A percentile compares a stretch with the other conserved stretches of the same genome.
phyloP scores from a whole-genome alignment of 805 yeast genomes.

The Candida michaelii region DNA sequence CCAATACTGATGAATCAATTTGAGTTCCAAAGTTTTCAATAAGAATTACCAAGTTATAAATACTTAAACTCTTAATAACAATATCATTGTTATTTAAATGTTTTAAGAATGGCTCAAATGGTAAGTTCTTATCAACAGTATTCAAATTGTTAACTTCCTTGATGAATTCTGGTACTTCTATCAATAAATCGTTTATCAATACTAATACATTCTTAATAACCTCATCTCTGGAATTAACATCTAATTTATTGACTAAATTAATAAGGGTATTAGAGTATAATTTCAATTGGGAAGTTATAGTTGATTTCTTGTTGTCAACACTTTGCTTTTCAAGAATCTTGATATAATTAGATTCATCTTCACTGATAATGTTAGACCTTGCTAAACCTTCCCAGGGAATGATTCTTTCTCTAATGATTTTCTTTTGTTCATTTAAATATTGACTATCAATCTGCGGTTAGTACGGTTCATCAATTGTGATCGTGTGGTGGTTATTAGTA shows the following conservation, averaged over 20 bases:
- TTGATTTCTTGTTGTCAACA: slow-evolving; percentile 39
- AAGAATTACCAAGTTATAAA: slow-evolving; percentile 54
- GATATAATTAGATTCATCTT: slow-evolving; percentile 64
- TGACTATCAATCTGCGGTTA: slow-evolving; percentile 53
- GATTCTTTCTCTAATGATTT: slow-evolving; percentile 71
- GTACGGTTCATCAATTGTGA: slow-evolving; percentile 19
- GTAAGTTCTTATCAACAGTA: slow-evolving; percentile 44
- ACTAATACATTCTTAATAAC: slow-evolving; percentile 65
- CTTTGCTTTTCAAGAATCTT: slow-evolving; percentile 53
- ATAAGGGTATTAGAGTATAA: slow-evolving; percentile 56
- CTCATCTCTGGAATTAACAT: slow-evolving; percentile 52
- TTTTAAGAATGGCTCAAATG: slow-evolving; percentile 52
- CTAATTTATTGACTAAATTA: slow-evolving; percentile 50
- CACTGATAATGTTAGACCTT: slow-evolving; percentile 65
- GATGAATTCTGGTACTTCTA: slow-evolving; percentile 37
- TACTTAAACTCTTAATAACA: slow-evolving; percentile 53
- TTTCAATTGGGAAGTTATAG: slow-evolving; percentile 45
- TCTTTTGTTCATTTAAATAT: slow-evolving; percentile 62
- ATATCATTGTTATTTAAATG: slow-evolving; percentile 57
- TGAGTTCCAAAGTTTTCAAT: slow-evolving; percentile 27
- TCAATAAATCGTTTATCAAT: slow-evolving; percentile 56
- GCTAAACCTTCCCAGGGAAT: slow-evolving; percentile 92
- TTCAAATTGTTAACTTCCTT: slow-evolving; percentile 44
- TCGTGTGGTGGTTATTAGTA: slow-evolving; percentile 8
- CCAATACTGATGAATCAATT: slow-evolving; percentile 38